Evolutionary conservation across 208 protist species (phyloP).

Genomic region (Strigomonas culicis): DNA sequence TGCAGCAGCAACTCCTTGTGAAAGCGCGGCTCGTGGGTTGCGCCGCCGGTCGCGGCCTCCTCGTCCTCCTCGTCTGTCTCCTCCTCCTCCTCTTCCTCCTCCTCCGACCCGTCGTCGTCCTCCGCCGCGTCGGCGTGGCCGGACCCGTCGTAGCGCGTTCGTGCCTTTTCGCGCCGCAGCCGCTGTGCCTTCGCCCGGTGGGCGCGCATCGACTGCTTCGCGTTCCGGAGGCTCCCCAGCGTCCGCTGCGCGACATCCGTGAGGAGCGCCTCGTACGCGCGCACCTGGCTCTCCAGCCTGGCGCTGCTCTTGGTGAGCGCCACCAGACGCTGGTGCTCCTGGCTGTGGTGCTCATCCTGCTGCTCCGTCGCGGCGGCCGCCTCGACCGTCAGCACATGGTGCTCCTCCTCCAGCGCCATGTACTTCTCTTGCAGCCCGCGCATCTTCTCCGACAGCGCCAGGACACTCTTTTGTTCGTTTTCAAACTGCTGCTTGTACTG

Average conservation of each 20-base stretch:
- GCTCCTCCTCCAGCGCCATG: conserved; percentile 17
- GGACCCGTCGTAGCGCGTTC: neutral
- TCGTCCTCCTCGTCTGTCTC: conserved; percentile 4
- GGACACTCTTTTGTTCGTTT: conserved; percentile 15
- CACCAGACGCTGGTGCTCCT: no score
- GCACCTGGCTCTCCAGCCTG: neutral
- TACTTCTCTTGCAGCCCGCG: conserved; percentile 11
- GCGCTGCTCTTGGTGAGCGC: no score
- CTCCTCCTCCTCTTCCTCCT: neutral
- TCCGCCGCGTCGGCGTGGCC: neutral
- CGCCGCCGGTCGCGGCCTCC: neutral
- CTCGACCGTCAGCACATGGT: conserved; percentile 25
- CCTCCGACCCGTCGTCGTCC: no score
- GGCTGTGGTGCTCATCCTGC: no score
- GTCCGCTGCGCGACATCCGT: no score
- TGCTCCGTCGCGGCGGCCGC: no score
- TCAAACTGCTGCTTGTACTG: conserved; percentile 2
- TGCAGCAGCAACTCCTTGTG: conserved; percentile 24
- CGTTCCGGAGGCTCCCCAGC: no score
- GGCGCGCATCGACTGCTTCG: no score
- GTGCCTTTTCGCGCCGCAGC: no score
- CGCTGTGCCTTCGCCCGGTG: no score
- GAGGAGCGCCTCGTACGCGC: neutral
- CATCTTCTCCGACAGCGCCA: neutral
- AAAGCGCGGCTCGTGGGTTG: neutral